These are phyloP conservation scores for Corymbia calophylla DNA, from an alignment of 441 rosid species.

Conservation along the genomic window DNA sequence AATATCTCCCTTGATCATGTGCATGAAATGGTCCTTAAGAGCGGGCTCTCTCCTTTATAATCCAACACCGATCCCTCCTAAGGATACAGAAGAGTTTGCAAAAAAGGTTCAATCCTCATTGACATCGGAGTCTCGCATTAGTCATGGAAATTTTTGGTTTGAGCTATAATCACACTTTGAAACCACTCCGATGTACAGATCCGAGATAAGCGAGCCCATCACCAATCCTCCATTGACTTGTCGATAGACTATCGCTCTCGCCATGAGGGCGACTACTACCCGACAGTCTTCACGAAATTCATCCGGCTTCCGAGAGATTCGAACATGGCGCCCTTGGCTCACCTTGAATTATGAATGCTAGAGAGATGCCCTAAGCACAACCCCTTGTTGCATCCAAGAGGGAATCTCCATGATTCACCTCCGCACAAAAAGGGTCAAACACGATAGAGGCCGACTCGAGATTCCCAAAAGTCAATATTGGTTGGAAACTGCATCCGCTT, in stretches of 20 bases:
- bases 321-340: background rate
- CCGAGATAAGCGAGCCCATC: background rate
- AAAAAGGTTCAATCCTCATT: background rate
- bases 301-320: background rate
- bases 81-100: background rate
- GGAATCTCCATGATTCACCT: background rate
- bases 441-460: background rate
- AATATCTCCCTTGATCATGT: background rate
- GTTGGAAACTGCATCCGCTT: background rate
- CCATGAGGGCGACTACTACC: background rate
- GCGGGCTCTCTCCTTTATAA: background rate
- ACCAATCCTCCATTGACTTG: accelerated
- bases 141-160: background rate
- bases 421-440: background rate
- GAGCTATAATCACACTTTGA: background rate
- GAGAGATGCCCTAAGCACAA: background rate
- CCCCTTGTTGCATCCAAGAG: background rate
- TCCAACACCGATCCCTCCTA: background rate
- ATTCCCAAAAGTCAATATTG: background rate
- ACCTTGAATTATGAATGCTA: background rate
- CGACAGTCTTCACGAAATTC: accelerated
- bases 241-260: background rate
- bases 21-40: background rate
- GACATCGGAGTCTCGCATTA: background rate
- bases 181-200: background rate